Percentiles rank a stretch among this genome's conserved stretches.
Conservation (phyloP, 2,329 filamentous ascomycete genomes). For the Lizonia empirigonia region DNA sequence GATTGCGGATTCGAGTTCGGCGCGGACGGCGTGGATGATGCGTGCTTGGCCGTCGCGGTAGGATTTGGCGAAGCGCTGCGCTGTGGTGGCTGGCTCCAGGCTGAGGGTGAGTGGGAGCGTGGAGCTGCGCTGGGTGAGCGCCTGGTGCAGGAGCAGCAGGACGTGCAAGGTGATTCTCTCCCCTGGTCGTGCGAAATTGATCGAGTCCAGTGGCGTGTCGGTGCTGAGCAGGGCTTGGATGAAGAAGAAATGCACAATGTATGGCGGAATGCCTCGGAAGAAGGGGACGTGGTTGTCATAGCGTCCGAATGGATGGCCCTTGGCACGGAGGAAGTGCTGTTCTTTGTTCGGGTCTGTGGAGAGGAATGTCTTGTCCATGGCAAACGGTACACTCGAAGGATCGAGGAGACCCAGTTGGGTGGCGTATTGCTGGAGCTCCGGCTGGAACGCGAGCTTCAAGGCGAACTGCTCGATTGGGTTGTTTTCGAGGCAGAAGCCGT, state of each 20-base stretch:
- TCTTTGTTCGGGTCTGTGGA: conserved; percentile 33
- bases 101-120: conserved; percentile 22
- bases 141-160: conserved; percentile 30
- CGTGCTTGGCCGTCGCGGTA: conserved; percentile 51
- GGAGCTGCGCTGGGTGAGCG: conserved; percentile 28
- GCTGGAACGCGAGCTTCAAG: conserved; percentile 50
- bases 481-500: conserved; percentile 56
- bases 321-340: conserved; percentile 42
- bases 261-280: conserved; percentile 43
- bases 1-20: conserved; percentile 29
- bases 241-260: conserved; percentile 42
- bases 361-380: conserved; percentile 32
- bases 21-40: conserved; percentile 33
- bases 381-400: conserved; percentile 31
- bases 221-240: conserved; percentile 32
- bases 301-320: conserved; percentile 40
- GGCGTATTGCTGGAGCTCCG: conserved; percentile 36
- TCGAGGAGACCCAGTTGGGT: conserved; percentile 23
- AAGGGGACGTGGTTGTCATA: conserved; percentile 39
- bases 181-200: conserved; percentile 22
- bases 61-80: conserved; percentile 50
- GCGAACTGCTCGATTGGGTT: conserved; percentile 56
- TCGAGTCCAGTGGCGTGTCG: conserved; percentile 19
- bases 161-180: conserved; percentile 32
- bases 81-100: conserved; percentile 35